Base-by-base conservation (phyloP, 164 flowering plant genomes). In the Stephania japonica region DNA sequence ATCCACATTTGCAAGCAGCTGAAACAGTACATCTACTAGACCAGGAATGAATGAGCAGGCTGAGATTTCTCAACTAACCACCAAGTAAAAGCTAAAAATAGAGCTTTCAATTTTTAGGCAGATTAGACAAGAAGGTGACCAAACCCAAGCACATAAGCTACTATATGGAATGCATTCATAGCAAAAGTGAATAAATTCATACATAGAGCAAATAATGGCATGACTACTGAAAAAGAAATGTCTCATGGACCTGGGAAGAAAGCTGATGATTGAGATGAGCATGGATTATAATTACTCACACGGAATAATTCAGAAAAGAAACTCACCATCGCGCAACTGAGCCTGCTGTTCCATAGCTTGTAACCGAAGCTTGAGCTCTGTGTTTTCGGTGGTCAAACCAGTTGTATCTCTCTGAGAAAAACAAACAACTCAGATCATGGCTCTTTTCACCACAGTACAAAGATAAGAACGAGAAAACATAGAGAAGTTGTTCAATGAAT, bases 281-380 rank as follows among this genome's bases (percentile, higher is more conserved):
- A 9, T 18, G 24, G 68, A n/a, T 12, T 50, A 23, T 25, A 5
- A 14, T 27, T 19, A 14, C 27, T 16, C 49, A 44, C 26, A 18
- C 19, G 8, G 47, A 79, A 44, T 6, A 16, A 56, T 53, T 27
- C 19, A 73, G 11, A 25, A 2, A 19, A 42, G 32, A 18, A 72
- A 71, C 91, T 71, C 81, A 91, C 99, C 99, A 85, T 93, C 96
- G 42, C 96, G 90, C 63, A 95, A 76, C 63, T 95, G 95, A 78
- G 99, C 98, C 81, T 95, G 99, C 72, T 93, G 99, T 74, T 95
- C 98, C 98, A 95, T 91, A 64, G 94, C 94, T 75, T 95, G 98
- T 77, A 91, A 82, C 72, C 96, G 91, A 86, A 90, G 87, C 86
- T 93, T 91, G 70, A 95, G 93, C 80, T 90, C 97, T 47, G 96